Evolutionary conservation across 164 flowering plant species (phyloP).

Genomic region (Akebia trifoliata): DNA sequence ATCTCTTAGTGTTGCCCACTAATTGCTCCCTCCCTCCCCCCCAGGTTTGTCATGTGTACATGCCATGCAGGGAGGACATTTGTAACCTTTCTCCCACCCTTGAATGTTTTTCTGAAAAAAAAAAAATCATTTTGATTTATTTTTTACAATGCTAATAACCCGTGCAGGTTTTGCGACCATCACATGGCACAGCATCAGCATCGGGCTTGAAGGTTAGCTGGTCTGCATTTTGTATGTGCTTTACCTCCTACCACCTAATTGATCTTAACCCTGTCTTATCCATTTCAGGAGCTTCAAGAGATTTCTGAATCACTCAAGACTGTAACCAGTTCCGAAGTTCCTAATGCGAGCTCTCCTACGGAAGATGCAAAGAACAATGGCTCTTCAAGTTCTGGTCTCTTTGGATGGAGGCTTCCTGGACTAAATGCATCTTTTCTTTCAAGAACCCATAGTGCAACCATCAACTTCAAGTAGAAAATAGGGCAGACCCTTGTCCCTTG

Average conservation of each 20-base stretch:
- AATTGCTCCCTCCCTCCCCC: no score
- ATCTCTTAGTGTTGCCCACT: no score
- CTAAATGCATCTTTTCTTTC: constrained; percentile 27
- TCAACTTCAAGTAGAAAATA: constrained; percentile 19
- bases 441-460: constrained; percentile 42
- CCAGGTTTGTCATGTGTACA: background rate
- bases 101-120: no score
- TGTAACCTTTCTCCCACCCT: background rate
- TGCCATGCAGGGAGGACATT: background rate
- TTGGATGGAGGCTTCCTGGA: constrained; percentile 29
- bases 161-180: constrained; percentile 24
- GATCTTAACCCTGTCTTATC: background rate
- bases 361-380: constrained; percentile 25
- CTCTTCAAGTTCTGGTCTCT: constrained; percentile 28
- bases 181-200: constrained; percentile 20
- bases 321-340: constrained; percentile 15
- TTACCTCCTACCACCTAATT: background rate
- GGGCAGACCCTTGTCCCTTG: background rate
- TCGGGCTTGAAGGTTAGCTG: constrained; percentile 41
- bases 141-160: background rate
- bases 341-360: constrained; percentile 14
- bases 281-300: constrained; percentile 30
- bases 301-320: constrained; percentile 21
- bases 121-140: background rate
- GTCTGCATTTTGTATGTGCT: no score